phyloP scores from a whole-genome alignment of 2,329 filamentous ascomycete genomes.

The Pestalotiopsis sp. region DNA sequence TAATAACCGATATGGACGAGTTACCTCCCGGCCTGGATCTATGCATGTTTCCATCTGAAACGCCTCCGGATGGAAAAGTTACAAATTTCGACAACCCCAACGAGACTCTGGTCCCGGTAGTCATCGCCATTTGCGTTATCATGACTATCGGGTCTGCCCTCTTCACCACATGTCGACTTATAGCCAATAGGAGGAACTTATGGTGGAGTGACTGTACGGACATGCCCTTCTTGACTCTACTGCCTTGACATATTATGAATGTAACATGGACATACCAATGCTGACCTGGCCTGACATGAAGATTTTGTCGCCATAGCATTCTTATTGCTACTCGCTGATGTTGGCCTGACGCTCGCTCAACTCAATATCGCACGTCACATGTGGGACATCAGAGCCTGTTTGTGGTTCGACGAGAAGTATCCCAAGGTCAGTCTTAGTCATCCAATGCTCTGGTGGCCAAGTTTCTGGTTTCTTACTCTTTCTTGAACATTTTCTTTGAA shows the following conservation, averaged over 20 bases:
- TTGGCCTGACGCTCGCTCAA: not conserved
- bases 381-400: too few relatives aligned
- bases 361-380: too few relatives aligned
- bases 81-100: not conserved
- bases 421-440: too few relatives aligned
- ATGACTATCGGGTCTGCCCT: not conserved
- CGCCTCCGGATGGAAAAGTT: not conserved
- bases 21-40: not conserved
- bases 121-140: not conserved
- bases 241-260: not conserved
- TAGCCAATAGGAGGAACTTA: not conserved
- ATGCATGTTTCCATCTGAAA: not conserved
- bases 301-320: not conserved
- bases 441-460: too few relatives aligned
- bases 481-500: not conserved
- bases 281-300: not conserved
- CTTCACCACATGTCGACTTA: not conserved
- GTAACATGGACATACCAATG: not conserved
- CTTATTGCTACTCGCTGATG: not conserved
- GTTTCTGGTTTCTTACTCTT: not conserved
- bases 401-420: too few relatives aligned
- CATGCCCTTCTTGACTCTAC: not conserved
- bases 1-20: not conserved
- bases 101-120: not conserved
- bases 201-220: not conserved